Percentiles rank a stretch among this genome's conserved stretches.
phyloP scores from a whole-genome alignment of 2,329 filamentous ascomycete genomes.

The Fusarium ramigenum region DNA sequence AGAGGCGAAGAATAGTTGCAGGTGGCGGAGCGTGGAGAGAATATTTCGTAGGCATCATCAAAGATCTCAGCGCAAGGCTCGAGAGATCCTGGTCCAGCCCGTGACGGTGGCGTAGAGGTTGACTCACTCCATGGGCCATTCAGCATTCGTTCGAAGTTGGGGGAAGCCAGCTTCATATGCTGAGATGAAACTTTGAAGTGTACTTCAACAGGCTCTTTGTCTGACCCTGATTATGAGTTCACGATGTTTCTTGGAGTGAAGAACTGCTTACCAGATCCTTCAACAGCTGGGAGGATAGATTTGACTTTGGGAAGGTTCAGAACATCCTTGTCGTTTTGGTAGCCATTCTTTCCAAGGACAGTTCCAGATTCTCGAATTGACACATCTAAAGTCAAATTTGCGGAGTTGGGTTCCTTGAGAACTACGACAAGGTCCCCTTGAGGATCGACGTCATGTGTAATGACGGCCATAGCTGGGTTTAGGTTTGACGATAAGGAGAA shows the following conservation, averaged over 20 bases:
- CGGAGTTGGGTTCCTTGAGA: not conserved
- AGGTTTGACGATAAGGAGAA: not conserved
- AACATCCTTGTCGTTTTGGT: not conserved
- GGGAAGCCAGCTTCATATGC: not conserved
- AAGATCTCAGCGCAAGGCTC: not conserved
- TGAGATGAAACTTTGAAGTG: not conserved
- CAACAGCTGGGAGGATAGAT: not conserved
- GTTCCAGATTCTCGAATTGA: not conserved
- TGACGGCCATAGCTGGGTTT: not conserved
- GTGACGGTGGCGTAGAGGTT: not conserved
- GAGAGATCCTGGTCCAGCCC: not conserved
- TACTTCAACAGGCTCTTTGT: not conserved
- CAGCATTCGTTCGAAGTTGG: not conserved
- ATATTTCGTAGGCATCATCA: not conserved
- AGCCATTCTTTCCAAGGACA: not conserved
- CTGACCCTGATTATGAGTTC: not conserved
- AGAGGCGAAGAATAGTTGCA: not conserved
- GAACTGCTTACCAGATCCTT: not conserved
- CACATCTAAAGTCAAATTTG: fast-evolving
- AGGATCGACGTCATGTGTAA: not conserved
- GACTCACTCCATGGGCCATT: not conserved
- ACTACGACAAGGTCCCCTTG: not conserved
- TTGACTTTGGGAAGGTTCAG: not conserved
- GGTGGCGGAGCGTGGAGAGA: fast-evolving
- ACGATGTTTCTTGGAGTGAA: not conserved